A percentile compares a stretch with the other conserved stretches of the same genome.
phyloP scores from a whole-genome alignment of 169 alveolate species.

The Babesia sp. region DNA sequence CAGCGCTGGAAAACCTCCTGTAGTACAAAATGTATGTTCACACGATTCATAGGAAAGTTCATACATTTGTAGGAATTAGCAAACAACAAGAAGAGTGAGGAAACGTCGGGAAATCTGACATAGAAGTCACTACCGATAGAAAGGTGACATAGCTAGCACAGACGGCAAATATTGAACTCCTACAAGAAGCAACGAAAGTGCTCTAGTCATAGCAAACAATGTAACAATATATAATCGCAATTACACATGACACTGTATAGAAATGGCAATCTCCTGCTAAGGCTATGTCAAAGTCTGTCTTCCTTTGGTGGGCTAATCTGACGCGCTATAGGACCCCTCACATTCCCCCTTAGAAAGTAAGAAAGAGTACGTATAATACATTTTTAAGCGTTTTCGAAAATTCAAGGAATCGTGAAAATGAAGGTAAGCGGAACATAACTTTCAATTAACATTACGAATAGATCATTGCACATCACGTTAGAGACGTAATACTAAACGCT shows the following conservation, averaged over 20 bases:
- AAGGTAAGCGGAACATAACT: constrained; percentile 2
- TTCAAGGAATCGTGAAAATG: constrained; percentile 14
- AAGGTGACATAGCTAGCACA: too few relatives aligned
- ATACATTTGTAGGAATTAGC: neutral
- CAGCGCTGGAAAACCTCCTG: constrained; percentile 12
- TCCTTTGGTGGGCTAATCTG: too few relatives aligned
- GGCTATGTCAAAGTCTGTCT: too few relatives aligned
- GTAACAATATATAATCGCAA: neutral
- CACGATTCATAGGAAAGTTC: neutral
- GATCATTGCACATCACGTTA: constrained; percentile 69
- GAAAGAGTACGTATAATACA: neutral
- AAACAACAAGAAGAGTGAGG: too few relatives aligned
- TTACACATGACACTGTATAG: too few relatives aligned
- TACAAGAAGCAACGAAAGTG: too few relatives aligned
- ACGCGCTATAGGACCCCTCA: too few relatives aligned
- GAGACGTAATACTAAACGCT: constrained; percentile 66
- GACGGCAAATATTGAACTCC: too few relatives aligned
- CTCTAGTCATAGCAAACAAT: neutral
- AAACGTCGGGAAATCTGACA: too few relatives aligned
- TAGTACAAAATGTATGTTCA: neutral
- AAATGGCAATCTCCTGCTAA: too few relatives aligned
- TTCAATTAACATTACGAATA: neutral
- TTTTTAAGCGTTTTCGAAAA: neutral
- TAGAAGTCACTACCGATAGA: too few relatives aligned
- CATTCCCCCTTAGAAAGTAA: too few relatives aligned